Evolutionary conservation across 2,329 filamentous ascomycete genomes (phyloP).

Genomic region (Penicillium thymicola): DNA sequence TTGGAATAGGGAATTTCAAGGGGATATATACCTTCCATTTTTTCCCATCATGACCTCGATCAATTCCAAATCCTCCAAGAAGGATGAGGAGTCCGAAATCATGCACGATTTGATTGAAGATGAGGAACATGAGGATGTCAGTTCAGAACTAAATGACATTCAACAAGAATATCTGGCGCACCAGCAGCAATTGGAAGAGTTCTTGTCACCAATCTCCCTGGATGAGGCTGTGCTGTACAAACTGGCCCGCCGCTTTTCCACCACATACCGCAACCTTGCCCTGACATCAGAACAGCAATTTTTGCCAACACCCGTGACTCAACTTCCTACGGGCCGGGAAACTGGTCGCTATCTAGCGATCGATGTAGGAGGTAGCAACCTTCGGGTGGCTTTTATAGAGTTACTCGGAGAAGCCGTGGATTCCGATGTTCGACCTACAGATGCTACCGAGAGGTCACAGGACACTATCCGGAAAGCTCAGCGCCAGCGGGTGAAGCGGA

Average conservation of each 20-base stretch:
- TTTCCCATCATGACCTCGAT: slow-evolving; percentile 24
- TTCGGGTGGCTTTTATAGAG: slow-evolving; percentile 57
- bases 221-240: slow-evolving; percentile 45
- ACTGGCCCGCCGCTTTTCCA: slow-evolving; percentile 46
- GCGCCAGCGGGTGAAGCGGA: slow-evolving; percentile 46
- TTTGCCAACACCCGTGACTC: slow-evolving; percentile 47
- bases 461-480: slow-evolving; percentile 47
- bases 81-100: slow-evolving; percentile 27
- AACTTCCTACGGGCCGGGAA: slow-evolving; percentile 50
- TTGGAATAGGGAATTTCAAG: not conserved
- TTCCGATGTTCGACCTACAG: slow-evolving; percentile 29
- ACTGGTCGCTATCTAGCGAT: slow-evolving; percentile 55
- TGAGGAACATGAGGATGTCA: slow-evolving; percentile 36
- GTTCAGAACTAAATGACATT: slow-evolving; percentile 27
- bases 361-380: slow-evolving; percentile 56
- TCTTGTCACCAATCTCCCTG: slow-evolving; percentile 40
- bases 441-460: slow-evolving; percentile 39
- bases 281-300: slow-evolving; percentile 47
- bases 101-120: slow-evolving; percentile 30
- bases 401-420: slow-evolving; percentile 46
- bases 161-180: slow-evolving; percentile 30
- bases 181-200: slow-evolving; percentile 39
- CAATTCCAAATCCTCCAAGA: slow-evolving; percentile 22
- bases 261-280: slow-evolving; percentile 44
- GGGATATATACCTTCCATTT: not conserved